Base-by-base conservation (phyloP, 495 filamentous ascomycete genomes). In the Trichoderma virens region DNA sequence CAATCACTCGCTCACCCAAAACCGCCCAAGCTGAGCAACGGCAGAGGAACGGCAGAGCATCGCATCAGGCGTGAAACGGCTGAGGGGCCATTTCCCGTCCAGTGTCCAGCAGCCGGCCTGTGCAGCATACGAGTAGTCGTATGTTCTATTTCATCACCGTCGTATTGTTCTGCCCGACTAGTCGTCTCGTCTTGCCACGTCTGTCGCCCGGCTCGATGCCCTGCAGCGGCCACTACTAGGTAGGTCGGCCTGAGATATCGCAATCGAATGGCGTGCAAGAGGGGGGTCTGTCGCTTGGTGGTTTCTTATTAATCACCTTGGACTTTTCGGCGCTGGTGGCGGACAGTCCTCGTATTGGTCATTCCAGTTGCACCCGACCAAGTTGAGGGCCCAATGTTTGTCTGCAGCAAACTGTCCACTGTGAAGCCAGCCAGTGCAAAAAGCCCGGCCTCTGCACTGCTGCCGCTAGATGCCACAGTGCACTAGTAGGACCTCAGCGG, bases 321-420 rank as follows among this genome's bases (percentile, higher is more conserved):
- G 32, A 4, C 32, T 5, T 35, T 35, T 35, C 43, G n/a, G 43
- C 43, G 18, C 18, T n/a, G 51, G 51, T 56, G 51, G 51, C 51
- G 51, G 51, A 56, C 27, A 30, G 9, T 27, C 20, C 51, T 56
- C 27, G 51, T 56, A 56, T 56, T 27, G 51, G 51, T 16, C 51
- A 56, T 56, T 56, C 51, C 51, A 56, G 51, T 56, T 56, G 23
- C 23, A 56, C 51, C 51, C 51, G 25, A 56, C 43, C n/a, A n/a
- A 47, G 5, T 11, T 5, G 32, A 47, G 18, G 16, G 23, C 51
- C 51, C 51, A 56, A 56, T 28, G 25, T 30, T 56, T 56, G 51
- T 56, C 51, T 56, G 51, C 51, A 56, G 32, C 51, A 35, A 4
- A 35, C 32, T 5, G 32, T 11, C 32, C 32, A 35, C 5, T 35